Percentiles rank a stretch among this genome's conserved stretches.
Evolutionary conservation across 441 rosid genomes (phyloP).

Genomic region (Populus tomentosa): DNA sequence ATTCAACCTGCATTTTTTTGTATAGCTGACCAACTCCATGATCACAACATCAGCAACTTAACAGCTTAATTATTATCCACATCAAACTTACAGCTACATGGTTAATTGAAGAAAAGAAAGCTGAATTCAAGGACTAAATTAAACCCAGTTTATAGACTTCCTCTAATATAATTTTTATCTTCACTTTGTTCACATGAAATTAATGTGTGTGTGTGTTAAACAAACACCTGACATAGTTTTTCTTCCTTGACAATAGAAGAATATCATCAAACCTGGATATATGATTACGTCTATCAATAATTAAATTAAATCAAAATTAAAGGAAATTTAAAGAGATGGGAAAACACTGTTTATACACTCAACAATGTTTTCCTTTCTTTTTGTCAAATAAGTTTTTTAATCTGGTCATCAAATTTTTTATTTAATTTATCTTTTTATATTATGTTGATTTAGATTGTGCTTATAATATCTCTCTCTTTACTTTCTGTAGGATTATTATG

Average conservation of each 20-base stretch:
- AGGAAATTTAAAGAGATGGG: too few species aligned
- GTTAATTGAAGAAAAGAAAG: too few species aligned
- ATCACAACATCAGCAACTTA: background rate
- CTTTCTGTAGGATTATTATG: too few species aligned
- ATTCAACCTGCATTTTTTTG: background rate
- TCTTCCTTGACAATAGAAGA: background rate
- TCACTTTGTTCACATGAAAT: background rate
- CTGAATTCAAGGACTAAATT: background rate
- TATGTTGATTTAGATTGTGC: too few species aligned
- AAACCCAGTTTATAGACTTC: background rate
- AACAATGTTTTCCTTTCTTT: too few species aligned
- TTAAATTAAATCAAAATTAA: too few species aligned
- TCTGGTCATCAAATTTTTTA: too few species aligned
- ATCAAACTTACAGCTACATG: background rate
- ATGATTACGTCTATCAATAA: too few species aligned
- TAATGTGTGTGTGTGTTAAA: background rate
- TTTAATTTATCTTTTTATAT: too few species aligned
- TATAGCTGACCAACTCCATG: background rate
- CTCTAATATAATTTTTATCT: background rate
- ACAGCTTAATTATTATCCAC: background rate
- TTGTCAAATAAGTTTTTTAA: too few species aligned
- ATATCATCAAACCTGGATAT: background rate
- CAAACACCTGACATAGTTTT: background rate
- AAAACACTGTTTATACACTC: too few species aligned
- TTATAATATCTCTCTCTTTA: too few species aligned